phyloP scores from a whole-genome alignment of 225 moss, liverwort and hornwort species.

The Takakia lepidozioides region DNA sequence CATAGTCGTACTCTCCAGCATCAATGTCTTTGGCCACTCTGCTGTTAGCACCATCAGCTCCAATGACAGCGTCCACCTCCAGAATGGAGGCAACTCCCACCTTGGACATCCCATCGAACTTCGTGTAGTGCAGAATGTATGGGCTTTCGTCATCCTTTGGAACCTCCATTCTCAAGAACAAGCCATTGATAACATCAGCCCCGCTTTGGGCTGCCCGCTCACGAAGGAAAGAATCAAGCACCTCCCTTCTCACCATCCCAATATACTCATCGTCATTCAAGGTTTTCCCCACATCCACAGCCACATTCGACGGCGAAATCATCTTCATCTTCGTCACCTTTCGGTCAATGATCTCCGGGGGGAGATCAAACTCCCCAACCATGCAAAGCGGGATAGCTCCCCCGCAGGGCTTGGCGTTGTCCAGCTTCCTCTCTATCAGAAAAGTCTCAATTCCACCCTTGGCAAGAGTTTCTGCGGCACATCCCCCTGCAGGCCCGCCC shows the following conservation, averaged over 20 bases:
- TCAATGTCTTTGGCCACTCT: constrained; percentile 93
- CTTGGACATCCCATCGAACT: constrained; percentile 53
- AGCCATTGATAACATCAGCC: constrained; percentile 67
- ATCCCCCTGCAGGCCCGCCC: constrained; percentile 90
- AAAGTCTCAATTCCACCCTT: constrained; percentile 80
- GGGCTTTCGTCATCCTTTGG: constrained; percentile 72
- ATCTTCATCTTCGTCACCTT: constrained; percentile 99
- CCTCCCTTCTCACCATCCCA: constrained; percentile 89
- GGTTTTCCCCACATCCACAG: constrained; percentile 84
- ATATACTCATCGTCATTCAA: constrained; percentile 95
- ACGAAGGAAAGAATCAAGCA: constrained; percentile 72
- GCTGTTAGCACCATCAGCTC: constrained; percentile 90
- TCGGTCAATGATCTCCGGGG: constrained; percentile 73
- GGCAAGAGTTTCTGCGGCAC: constrained; percentile 80
- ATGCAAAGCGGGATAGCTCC: constrained; percentile 72
- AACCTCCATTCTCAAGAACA: constrained; percentile 85
- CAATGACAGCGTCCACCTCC: constrained; percentile 92
- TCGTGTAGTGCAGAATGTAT: constrained; percentile 75
- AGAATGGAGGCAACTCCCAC: constrained; percentile 51
- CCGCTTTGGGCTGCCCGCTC: constrained; percentile 66
- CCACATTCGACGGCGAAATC: constrained; percentile 97
- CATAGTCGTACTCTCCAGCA: constrained; percentile 91
- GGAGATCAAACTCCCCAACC: constrained; percentile 84
- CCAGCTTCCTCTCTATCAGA: constrained; percentile 79
- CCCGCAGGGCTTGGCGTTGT: constrained; percentile 89